Percentiles rank a stretch among this genome's conserved stretches.
Evolutionary conservation across 208 protist genomes (phyloP).

Genomic region (Spironucleus salmonicida): DNA sequence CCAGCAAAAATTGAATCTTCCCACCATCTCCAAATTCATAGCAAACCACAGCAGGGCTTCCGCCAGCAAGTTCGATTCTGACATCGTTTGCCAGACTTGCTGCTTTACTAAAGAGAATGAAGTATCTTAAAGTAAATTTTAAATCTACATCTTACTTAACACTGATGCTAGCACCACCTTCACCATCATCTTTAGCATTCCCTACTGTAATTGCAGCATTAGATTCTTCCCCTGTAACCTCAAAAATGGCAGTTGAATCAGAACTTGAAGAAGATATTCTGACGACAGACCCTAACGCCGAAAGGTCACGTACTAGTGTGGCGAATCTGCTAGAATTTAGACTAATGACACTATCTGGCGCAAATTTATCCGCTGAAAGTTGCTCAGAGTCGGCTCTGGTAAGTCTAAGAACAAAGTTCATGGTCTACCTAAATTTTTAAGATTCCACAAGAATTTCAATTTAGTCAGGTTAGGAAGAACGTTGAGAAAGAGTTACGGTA

Average conservation of each 20-base stretch:
- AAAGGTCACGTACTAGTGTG: background rate
- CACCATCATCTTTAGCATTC: background rate
- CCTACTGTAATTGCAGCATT: slow-evolving; percentile 5
- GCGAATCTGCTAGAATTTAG: background rate
- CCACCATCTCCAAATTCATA: background rate
- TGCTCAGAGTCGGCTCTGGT: background rate
- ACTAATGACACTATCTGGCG: background rate
- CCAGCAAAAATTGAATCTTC: background rate
- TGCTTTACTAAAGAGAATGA: slow-evolving; percentile 8
- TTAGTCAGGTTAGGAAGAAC: background rate
- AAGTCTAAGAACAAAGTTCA: background rate
- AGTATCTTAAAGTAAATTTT: slow-evolving; percentile 17
- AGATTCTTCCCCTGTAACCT: slow-evolving; percentile 15
- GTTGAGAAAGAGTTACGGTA: slow-evolving; percentile 12
- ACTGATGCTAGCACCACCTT: background rate
- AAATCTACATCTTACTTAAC: slow-evolving; percentile 17
- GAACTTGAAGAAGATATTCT: background rate
- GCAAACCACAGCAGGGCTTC: background rate
- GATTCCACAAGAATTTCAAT: slow-evolving; percentile 24
- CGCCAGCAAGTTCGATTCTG: background rate
- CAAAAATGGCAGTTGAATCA: slow-evolving; percentile 14
- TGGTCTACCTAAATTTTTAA: background rate
- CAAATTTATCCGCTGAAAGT: background rate
- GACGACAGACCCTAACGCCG: background rate
- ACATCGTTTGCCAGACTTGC: background rate